Evolutionary conservation across 108 stramenopile genomes (phyloP), one percentile per base, ranked within the genome.

Genomic region (Aurantiochytrium sp.): DNA sequence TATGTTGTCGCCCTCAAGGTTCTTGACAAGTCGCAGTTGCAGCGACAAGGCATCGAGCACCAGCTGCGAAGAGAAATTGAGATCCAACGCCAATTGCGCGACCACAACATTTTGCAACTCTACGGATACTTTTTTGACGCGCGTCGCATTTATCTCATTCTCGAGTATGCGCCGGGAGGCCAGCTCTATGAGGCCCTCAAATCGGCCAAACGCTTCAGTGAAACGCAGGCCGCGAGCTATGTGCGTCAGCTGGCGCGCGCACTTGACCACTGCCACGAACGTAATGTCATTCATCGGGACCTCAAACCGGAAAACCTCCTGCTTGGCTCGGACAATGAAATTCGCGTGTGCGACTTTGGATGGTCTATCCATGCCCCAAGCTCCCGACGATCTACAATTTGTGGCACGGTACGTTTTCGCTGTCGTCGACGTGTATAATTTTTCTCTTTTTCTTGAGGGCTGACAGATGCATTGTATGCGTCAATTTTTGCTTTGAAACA

Each of bases 1-100:
- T 99, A 97, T 93, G 97, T 98, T 89, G 97, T 99, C 21, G 99
- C 99, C 53, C 95, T 99, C 90, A 99, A 99, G 91, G 98, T 98
- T 8, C 92, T 99, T 35, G 95, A 96, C 64, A 98, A 99, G 92
- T 91, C 92, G 23, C 98, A 99, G 90, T 95, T 99, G 23, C 92
- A 96, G 25, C 96, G 96, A 91, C 96, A 96, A 58, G 96, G 96
- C 18, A 97, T 98, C 58, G 98, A 98, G 90, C 64, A 90, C 49
- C 72, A 72, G 29, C 69, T 94, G 12, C 59, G 91, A 23, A 87
- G 94, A 14, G 94, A 94, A 55, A 91, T 88, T 5, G 90, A 93
- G 44, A 92, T 94, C 19, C 94, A 94, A 72, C 44, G 58, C 16
- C 45, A 76, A 3, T 88, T 93, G 28, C 72, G 64, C 19, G 93